Evolutionary conservation across 257 asterid species (phyloP).

Genomic region (Fraxinus americana): DNA sequence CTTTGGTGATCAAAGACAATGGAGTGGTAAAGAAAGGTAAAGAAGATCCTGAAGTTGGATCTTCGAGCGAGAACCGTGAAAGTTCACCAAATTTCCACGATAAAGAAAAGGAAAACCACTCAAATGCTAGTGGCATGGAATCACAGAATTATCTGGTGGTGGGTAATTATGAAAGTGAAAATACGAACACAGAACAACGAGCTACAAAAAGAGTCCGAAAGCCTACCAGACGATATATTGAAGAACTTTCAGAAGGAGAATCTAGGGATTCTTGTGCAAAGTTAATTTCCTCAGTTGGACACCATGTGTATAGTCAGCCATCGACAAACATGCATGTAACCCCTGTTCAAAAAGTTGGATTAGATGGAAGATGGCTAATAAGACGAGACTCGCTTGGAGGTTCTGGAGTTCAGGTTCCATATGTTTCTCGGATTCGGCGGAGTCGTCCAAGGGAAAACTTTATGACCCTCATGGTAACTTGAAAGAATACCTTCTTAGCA

Average conservation of each 20-base stretch:
- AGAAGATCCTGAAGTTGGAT: conserved; percentile 50
- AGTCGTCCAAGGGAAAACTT: conserved; percentile 89
- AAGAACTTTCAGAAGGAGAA: conserved; percentile 85
- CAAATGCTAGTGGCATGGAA: conserved; percentile 34
- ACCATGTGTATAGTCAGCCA: conserved; percentile 34
- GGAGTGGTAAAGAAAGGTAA: conserved; percentile 54
- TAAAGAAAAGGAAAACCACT: conserved; percentile 35
- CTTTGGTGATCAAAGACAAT: conserved; percentile 59
- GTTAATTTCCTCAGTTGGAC: conserved; percentile 35
- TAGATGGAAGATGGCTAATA: conserved; percentile 52
- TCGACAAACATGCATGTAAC: conserved; percentile 36
- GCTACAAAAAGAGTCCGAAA: conserved; percentile 79
- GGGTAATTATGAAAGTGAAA: conserved; percentile 50
- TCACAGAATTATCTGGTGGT: conserved; percentile 32
- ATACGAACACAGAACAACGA: conserved; percentile 49
- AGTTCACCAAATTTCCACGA: conserved; percentile 34
- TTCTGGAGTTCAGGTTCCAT: conserved; percentile 81
- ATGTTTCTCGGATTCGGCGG: conserved; percentile 78
- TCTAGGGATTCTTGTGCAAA: conserved; percentile 61
- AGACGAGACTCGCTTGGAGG: conserved; percentile 89
- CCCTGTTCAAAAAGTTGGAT: conserved; percentile 46
- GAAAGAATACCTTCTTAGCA: conserved; percentile 18
- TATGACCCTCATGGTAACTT: conserved; percentile 72
- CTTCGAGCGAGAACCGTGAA: conserved; percentile 34
- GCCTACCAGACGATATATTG: conserved; percentile 89